Evolutionary conservation across 75 land plant species (phyloP).

Genomic region (Cryptomeria japonica): DNA sequence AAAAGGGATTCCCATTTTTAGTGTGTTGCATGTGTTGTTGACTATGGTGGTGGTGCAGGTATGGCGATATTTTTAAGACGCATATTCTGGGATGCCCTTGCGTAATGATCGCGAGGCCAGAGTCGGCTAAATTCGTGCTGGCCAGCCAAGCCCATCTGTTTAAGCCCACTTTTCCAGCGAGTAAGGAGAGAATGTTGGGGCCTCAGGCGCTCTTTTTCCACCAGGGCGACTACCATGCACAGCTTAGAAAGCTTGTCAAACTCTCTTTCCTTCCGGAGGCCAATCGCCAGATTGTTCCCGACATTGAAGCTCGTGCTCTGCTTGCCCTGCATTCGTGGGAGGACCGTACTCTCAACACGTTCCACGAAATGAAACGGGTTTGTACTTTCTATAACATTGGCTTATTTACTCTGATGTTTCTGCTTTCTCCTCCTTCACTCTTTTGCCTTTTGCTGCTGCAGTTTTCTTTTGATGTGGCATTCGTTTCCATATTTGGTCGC

Average conservation of each 20-base stretch:
- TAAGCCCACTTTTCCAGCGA: constrained; percentile 90
- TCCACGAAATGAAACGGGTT: constrained; percentile 83
- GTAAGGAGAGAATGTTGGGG: constrained; percentile 88
- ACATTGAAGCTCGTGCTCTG: constrained; percentile 57
- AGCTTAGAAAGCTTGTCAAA: constrained; percentile 53
- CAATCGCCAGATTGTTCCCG: constrained; percentile 41
- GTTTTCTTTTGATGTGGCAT: constrained; percentile 79
- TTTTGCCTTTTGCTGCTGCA: constrained; percentile 15
- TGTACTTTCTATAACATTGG: background rate
- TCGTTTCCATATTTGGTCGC: constrained; percentile 66
- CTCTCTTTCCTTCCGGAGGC: constrained; percentile 61
- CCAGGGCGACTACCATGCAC: constrained; percentile 75
- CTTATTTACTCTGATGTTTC: background rate
- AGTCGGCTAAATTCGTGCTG: constrained; percentile 71
- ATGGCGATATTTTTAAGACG: constrained; percentile 79
- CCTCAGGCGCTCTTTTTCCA: constrained; percentile 83
- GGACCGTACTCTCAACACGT: constrained; percentile 56
- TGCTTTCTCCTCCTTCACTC: background rate
- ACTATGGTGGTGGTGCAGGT: constrained; percentile 33
- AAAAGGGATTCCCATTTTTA: too few relatives aligned
- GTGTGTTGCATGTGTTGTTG: too few relatives aligned
- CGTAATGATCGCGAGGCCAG: constrained; percentile 87
- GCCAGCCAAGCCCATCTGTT: constrained; percentile 68
- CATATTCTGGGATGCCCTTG: constrained; percentile 88
- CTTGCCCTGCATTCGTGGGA: constrained; percentile 48